Evolutionary conservation across 2,329 filamentous ascomycete species (phyloP), one percentile per base, ranked within the genome.

Genomic region (Phyllosticta capitalensis): DNA sequence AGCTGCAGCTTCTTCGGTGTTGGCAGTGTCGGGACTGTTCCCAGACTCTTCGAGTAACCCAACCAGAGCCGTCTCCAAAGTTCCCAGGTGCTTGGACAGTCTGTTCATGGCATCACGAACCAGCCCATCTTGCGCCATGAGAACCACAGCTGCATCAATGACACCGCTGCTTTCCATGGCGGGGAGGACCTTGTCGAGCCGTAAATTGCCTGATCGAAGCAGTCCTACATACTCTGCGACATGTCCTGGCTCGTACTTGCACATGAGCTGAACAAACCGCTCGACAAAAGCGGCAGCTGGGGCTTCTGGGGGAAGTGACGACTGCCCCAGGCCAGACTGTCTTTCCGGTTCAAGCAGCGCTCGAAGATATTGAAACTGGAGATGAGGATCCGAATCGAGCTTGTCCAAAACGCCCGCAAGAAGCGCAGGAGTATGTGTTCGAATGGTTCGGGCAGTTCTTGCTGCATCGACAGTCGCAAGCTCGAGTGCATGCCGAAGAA

Each of bases 201-300:
- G 82, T 26, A 99, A 75, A 68, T 96, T 86, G 10, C 87, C 85
- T 2, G 86, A 85, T 65, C 90, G 88, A 2, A 95, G 79, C 1
- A 83, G 71, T 45, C 87, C 85, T 26, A 97, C 83, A 70, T 94
- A 99, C 59, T 91, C 86, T 2, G 89, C 89, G 1, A 99, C 92
- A 66, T 92, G 90, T 0, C 81, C 75, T 2, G 90, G 83, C 61
- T 96, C 84, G 70, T 90, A 96, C 60, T 78, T 83, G 74, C 95
- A 99, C 86, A 97, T 92, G 22, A 99, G 82, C 66, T 88, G 88
- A 4, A 97, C 86, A 71, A 97, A 97, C 59, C 82, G 81, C 71
- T 97, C 94, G 20, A 64, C 59, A 26, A 64, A 52, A 63, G 61
- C 50, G 19, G 54, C 33, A 5, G 54, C 24, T 30, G 58, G 30